phyloP scores from a whole-genome alignment of 805 yeast genomes.

The Candida maltosa region DNA sequence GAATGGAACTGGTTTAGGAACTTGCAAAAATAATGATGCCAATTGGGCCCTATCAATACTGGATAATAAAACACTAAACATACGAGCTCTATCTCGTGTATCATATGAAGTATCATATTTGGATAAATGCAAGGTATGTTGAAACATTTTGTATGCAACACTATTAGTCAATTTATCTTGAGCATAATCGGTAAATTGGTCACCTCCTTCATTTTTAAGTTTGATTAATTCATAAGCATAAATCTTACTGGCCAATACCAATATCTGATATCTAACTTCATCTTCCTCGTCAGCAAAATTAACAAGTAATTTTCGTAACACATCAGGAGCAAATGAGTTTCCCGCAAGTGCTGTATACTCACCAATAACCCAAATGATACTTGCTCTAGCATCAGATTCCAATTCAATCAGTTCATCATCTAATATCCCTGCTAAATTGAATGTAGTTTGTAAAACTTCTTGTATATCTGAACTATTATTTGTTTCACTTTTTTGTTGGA shows the following conservation, averaged over 20 bases:
- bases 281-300: conserved; percentile 53
- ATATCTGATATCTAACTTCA: conserved; percentile 64
- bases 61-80: conserved; percentile 58
- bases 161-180: conserved; percentile 11
- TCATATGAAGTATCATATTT: conserved; percentile 75
- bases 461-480: conserved; percentile 9
- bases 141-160: conserved; percentile 49
- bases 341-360: conserved; percentile 52
- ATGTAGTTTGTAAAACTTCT: conserved; percentile 52
- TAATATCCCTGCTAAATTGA: conserved; percentile 40
- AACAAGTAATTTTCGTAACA: conserved; percentile 56
- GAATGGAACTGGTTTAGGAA: conserved; percentile 66
- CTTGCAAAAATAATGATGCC: conserved; percentile 69
- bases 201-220: conserved; percentile 20
- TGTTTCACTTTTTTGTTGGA: conserved; percentile 50
- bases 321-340: conserved; percentile 65
- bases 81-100: conserved; percentile 81
- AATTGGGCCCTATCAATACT: conserved; percentile 46
- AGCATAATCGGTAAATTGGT: conserved; percentile 11
- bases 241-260: conserved; percentile 72
- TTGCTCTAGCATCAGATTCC: conserved; percentile 63
- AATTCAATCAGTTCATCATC: conserved; percentile 16
- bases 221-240: conserved; percentile 52
- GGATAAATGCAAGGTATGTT: conserved; percentile 57
- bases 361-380: conserved; percentile 88